Conservation (phyloP, 306 rosid genomes). For the Calophaca sinica region DNA sequence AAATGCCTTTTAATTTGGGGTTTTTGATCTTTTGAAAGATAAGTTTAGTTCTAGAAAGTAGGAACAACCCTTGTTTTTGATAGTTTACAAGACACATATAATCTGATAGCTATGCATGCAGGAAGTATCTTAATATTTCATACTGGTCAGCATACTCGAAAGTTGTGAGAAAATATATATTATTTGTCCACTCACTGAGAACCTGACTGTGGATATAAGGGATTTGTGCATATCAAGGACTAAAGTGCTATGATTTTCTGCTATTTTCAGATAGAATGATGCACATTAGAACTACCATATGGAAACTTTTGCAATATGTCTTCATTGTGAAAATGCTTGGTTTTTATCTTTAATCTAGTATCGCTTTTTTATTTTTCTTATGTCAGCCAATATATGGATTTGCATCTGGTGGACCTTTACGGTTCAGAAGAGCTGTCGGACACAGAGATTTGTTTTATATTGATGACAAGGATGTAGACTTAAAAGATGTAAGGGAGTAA, state of each 20-base stretch:
- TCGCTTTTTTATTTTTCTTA: slow-evolving; percentile 26
- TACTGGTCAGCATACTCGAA: neutral
- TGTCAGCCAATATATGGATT: slow-evolving; percentile 89
- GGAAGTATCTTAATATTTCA: neutral
- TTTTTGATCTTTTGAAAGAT: neutral
- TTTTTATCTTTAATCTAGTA: slow-evolving; percentile 35
- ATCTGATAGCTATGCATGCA: no score
- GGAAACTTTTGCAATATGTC: neutral
- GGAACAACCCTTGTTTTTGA: no score
- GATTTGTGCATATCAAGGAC: slow-evolving; percentile 6
- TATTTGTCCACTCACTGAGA: neutral
- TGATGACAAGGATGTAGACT: slow-evolving; percentile 90
- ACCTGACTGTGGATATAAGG: slow-evolving; percentile 1
- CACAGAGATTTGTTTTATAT: slow-evolving; percentile 88
- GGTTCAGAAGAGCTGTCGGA: slow-evolving; percentile 87
- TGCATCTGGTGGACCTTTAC: slow-evolving; percentile 80
- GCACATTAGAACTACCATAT: slow-evolving; percentile 22
- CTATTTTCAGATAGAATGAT: slow-evolving; percentile 35
- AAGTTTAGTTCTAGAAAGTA: neutral
- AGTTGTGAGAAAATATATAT: neutral
- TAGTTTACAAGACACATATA: no score
- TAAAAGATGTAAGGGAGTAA: slow-evolving; percentile 74
- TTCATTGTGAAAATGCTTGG: slow-evolving; percentile 3
- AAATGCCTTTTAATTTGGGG: no score
- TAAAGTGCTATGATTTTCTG: neutral